These are phyloP conservation scores for Dioscorea alata DNA, from an alignment of 106 monocot genomes.

Conservation along the genomic window DNA sequence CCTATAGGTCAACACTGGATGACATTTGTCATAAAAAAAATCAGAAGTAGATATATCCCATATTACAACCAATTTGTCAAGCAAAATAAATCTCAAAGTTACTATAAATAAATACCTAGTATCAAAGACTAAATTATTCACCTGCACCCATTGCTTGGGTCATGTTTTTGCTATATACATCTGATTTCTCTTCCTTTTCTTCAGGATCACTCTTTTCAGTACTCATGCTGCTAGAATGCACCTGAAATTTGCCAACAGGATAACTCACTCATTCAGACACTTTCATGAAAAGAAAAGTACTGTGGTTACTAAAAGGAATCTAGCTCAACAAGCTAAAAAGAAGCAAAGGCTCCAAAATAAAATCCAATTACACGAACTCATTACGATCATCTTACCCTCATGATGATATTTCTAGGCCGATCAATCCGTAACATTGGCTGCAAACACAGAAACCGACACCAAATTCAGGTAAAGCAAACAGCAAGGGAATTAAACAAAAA, in stretches of 20 bases:
- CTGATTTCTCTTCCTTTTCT: conserved; percentile 55
- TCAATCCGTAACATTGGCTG: too few species aligned
- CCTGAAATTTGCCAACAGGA: conserved; percentile 33
- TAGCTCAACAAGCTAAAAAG: not conserved
- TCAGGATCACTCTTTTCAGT: conserved; percentile 44
- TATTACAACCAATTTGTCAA: not conserved
- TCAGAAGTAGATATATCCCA: conserved; percentile 4
- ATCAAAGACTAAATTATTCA: conserved; percentile 10
- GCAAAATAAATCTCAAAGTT: not conserved
- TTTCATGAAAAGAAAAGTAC: too few species aligned
- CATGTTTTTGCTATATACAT: conserved; percentile 80
- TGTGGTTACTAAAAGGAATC: too few species aligned
- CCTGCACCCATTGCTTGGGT: conserved; percentile 98
- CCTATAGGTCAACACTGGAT: conserved; percentile 79
- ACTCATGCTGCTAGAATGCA: conserved; percentile 33
- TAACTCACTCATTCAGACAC: not conserved
- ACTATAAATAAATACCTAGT: not conserved
- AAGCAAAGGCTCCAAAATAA: not conserved
- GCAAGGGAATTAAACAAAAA: too few species aligned
- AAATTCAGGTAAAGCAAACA: too few species aligned
- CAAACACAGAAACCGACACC: too few species aligned
- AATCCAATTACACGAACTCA: not conserved
- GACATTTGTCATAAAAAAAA: conserved; percentile 11
- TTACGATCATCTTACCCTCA: conserved; percentile 25
- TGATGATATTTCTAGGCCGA: not conserved